Evolutionary conservation across 352 stramenopile species (phyloP).

Genomic region (Albugo laibachii): DNA sequence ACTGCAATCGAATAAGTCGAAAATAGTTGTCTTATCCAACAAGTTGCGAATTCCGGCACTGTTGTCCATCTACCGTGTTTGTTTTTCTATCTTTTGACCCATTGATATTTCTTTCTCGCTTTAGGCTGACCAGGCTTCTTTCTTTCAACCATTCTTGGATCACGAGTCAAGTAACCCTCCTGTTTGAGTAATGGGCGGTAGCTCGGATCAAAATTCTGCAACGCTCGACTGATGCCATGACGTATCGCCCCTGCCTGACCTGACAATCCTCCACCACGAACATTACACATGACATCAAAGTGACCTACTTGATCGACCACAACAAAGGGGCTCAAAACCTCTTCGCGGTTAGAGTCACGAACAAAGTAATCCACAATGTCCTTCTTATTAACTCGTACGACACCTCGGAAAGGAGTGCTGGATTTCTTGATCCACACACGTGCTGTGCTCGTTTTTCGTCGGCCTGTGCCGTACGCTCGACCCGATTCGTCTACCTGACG

Average conservation of each 20-base stretch:
- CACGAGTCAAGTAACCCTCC: slow-evolving; percentile 83
- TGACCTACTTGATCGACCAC: slow-evolving; percentile 45
- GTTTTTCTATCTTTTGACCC: slow-evolving; percentile 89
- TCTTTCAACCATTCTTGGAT: slow-evolving; percentile 90
- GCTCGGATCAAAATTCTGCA: slow-evolving; percentile 89
- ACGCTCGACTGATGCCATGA: slow-evolving; percentile 81
- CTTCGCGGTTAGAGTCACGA: slow-evolving; percentile 76
- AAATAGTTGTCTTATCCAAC: neutral
- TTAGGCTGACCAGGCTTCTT: slow-evolving; percentile 94
- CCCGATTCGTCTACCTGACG: slow-evolving; percentile 54
- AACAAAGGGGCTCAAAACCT: slow-evolving; percentile 67
- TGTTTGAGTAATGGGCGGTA: slow-evolving; percentile 84
- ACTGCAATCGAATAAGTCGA: slow-evolving; percentile 50
- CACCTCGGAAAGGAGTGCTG: slow-evolving; percentile 51
- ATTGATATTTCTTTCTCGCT: slow-evolving; percentile 94
- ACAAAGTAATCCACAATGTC: slow-evolving; percentile 88
- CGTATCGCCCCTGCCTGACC: slow-evolving; percentile 88
- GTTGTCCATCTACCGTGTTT: neutral
- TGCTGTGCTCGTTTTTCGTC: slow-evolving; percentile 86
- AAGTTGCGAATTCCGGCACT: neutral
- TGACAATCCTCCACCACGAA: slow-evolving; percentile 83
- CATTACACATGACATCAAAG: slow-evolving; percentile 85
- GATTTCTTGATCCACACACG: slow-evolving; percentile 86
- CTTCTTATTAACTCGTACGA: slow-evolving; percentile 88
- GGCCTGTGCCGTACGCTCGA: slow-evolving; percentile 79